These are phyloP conservation scores for Davidsoniella neocaledoniae DNA, from an alignment of 2,329 filamentous ascomycete genomes.

Conservation along the genomic window DNA sequence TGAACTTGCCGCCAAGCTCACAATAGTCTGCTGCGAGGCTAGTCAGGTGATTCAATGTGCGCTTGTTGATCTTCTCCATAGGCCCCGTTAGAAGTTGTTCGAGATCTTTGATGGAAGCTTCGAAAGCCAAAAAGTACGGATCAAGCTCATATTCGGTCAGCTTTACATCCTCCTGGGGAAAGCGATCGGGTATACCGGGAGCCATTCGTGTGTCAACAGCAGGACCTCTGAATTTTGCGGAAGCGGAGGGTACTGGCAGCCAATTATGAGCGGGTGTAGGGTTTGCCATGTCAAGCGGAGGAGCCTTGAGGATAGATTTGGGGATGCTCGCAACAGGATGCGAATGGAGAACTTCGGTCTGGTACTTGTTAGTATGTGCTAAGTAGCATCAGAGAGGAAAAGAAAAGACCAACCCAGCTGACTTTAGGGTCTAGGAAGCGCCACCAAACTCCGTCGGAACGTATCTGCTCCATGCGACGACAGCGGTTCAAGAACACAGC, in stretches of 20 bases:
- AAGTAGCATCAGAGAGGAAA: conserved; percentile 13
- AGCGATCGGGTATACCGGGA: conserved; percentile 32
- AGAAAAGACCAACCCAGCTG: conserved; percentile 59
- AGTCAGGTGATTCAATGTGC: conserved; percentile 72
- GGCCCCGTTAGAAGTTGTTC: conserved; percentile 77
- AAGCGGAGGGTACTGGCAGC: conserved; percentile 70
- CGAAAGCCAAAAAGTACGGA: conserved; percentile 89
- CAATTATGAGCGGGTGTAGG: conserved; percentile 73
- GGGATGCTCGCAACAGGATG: conserved; percentile 82
- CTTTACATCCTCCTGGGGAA: conserved; percentile 61
- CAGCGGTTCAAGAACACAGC: conserved; percentile 91
- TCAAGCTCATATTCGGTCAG: conserved; percentile 83
- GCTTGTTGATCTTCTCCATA: conserved; percentile 91
- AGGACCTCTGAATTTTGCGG: conserved; percentile 52
- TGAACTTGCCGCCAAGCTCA: conserved; percentile 88
- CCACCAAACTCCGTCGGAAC: conserved; percentile 93
- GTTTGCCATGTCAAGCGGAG: conserved; percentile 89
- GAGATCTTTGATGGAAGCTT: conserved; percentile 78
- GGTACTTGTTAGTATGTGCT: conserved; percentile 14
- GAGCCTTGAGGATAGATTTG: conserved; percentile 85
- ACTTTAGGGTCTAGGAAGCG: conserved; percentile 94
- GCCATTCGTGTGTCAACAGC: conserved; percentile 19
- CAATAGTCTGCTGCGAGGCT: conserved; percentile 74
- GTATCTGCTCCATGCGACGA: conserved; percentile 76
- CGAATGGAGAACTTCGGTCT: conserved; percentile 91